Percentiles rank a stretch among this genome's conserved stretches.
Evolutionary conservation across 768 basidiomycete species (phyloP).

Genomic region (Kwoniella bestiolae): DNA sequence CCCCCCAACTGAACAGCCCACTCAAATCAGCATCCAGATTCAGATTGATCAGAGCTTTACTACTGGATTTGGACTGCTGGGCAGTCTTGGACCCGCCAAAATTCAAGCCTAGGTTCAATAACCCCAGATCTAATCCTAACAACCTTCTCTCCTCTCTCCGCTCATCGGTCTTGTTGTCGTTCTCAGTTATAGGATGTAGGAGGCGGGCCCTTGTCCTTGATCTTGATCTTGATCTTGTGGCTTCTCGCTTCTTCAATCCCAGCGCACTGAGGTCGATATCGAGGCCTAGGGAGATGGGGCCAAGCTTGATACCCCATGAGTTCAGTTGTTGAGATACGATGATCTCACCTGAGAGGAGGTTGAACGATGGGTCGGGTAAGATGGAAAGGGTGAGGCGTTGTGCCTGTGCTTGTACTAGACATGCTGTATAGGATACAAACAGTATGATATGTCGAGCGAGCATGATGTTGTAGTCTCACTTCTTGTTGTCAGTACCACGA

Average conservation of each 20-base stretch:
- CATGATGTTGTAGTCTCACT: background rate
- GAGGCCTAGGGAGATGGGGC: conserved; percentile 11
- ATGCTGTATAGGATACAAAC: background rate
- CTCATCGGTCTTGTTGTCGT: background rate
- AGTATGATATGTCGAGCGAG: background rate
- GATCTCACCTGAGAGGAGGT: conserved; percentile 20
- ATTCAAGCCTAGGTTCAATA: conserved; percentile 12
- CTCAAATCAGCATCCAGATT: conserved; percentile 13
- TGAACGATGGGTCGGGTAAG: conserved; percentile 18
- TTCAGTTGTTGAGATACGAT: conserved; percentile 23
- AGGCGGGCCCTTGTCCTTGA: background rate
- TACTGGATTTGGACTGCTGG: background rate
- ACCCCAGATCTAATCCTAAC: conserved; percentile 16
- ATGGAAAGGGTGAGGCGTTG: conserved; percentile 17
- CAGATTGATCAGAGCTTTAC: conserved; percentile 19
- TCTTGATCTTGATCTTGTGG: conserved; percentile 15
- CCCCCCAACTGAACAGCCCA: conserved; percentile 24
- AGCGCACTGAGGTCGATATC: conserved; percentile 12
- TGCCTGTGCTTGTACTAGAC: conserved; percentile 14
- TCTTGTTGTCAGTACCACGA: no score
- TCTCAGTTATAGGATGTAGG: background rate
- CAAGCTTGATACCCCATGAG: conserved; percentile 31
- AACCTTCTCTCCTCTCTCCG: conserved; percentile 9
- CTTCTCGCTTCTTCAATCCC: conserved; percentile 9
- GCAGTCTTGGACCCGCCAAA: conserved; percentile 5